Conservation (phyloP, 805 yeast species). For the Grigorovia humatica region DNA sequence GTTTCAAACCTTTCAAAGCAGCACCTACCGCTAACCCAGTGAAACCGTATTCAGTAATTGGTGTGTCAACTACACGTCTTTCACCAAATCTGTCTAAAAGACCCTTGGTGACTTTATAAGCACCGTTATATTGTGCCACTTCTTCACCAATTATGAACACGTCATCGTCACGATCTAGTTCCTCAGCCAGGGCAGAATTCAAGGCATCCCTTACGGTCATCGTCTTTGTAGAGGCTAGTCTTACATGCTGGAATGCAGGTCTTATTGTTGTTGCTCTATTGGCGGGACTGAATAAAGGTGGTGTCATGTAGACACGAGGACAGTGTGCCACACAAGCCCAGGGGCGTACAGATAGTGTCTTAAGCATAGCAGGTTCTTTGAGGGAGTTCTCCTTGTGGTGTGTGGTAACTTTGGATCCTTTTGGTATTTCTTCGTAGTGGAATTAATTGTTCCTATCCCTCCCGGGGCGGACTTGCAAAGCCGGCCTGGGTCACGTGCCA, state of each 20-base stretch:
- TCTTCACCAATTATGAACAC: slow-evolving; percentile 98
- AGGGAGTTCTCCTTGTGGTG: not conserved
- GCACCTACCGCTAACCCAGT: slow-evolving; percentile 93
- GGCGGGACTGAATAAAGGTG: not conserved
- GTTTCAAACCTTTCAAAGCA: slow-evolving; percentile 92
- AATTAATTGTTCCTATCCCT: too few species aligned
- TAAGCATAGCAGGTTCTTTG: not conserved
- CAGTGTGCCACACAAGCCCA: not conserved
- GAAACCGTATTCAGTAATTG: slow-evolving; percentile 99
- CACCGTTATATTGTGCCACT: slow-evolving; percentile 98
- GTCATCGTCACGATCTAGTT: slow-evolving; percentile 87
- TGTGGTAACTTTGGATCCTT: not conserved
- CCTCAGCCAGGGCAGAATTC: slow-evolving; percentile 92
- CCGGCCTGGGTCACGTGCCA: too few species aligned
- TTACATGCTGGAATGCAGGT: slow-evolving; percentile 4
- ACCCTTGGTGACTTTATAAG: slow-evolving; percentile 94
- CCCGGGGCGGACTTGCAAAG: too few species aligned
- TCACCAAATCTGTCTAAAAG: slow-evolving; percentile 92
- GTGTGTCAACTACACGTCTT: slow-evolving; percentile 88
- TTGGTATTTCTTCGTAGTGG: too few species aligned
- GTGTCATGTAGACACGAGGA: not conserved
- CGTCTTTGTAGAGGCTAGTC: slow-evolving; percentile 37
- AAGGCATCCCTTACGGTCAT: slow-evolving; percentile 96
- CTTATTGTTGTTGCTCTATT: not conserved
- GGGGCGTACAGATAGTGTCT: not conserved